Evolutionary conservation across 352 stramenopile genomes (phyloP).

Genomic region (Pelagophyceae sp.): DNA sequence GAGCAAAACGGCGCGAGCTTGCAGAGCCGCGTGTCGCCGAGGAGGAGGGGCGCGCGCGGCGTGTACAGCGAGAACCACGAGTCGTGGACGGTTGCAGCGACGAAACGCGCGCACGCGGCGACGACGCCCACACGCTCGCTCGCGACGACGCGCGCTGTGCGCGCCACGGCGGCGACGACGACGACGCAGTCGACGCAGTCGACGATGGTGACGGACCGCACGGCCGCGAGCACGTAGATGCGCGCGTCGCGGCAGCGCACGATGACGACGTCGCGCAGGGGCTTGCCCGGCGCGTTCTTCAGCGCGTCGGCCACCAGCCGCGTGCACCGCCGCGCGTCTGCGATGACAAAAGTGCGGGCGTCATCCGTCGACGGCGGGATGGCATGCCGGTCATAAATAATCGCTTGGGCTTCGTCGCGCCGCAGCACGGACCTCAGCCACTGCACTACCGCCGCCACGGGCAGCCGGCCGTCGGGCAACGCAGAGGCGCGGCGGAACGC

Average conservation of each 20-base stretch:
- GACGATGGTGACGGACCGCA: constrained; percentile 81
- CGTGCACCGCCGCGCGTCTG: background rate
- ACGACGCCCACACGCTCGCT: constrained; percentile 85
- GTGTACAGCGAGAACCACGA: constrained; percentile 80
- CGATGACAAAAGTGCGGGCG: too few relatives aligned
- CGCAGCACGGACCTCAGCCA: too few relatives aligned
- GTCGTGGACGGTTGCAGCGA: constrained; percentile 81
- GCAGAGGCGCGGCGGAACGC: too few relatives aligned
- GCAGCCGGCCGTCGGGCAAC: too few relatives aligned
- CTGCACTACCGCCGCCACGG: too few relatives aligned
- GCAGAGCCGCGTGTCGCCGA: constrained; percentile 85
- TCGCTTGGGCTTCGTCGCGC: too few relatives aligned
- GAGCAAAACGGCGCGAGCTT: constrained; percentile 89
- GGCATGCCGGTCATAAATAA: too few relatives aligned
- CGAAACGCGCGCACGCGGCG: constrained; percentile 66
- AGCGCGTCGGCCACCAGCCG: background rate
- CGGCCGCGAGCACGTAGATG: constrained; percentile 84
- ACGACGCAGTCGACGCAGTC: constrained; percentile 88
- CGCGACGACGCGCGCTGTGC: constrained; percentile 79
- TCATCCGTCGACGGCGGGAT: too few relatives aligned
- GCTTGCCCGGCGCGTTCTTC: background rate
- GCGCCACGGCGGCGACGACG: constrained; percentile 80
- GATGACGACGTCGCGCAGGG: constrained; percentile 50
- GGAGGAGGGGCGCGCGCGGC: constrained; percentile 73
- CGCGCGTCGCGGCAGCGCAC: constrained; percentile 82